Base-by-base conservation (phyloP, 2,329 filamentous ascomycete genomes). In the Emergomyces orientalis region DNA sequence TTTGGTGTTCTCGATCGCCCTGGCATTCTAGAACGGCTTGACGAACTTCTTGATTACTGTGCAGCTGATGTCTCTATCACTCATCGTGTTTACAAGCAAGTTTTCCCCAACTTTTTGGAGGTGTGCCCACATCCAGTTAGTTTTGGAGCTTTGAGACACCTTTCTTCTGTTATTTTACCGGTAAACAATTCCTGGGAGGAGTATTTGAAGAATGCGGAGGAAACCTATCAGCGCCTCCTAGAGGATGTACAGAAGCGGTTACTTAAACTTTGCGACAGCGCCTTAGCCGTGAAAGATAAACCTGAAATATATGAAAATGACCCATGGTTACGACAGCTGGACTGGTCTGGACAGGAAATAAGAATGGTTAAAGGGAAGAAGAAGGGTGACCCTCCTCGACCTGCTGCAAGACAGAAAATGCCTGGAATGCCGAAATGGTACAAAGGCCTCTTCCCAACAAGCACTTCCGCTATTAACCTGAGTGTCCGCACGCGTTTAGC, bases 391-490 rank as follows among this genome's bases (percentile, higher is more conserved):
- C 86, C 88, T 13, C 88, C 89, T 1, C 82, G 91, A 54, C 91
- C 88, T 37, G 88, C 87, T 8, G 87, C 87, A 13, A 82, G 89
- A 55, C 94, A 99, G 73, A 99, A 97, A 80, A 91, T 88, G 77
- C 92, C 93, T 0, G 94, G 94, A 17, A 94, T 90, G 88, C 94
- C 94, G 0, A 83, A 89, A 67, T 99, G 94, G 94, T 99, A 96
- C 77, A 97, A 94, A 71, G 91, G 91, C 72, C 79, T 99, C 1
- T 96, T 95, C 69, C 69, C 82, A 1, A 91, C 86, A 63, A 87
- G 78, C 30, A 84, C 86, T 63, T 78, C 82, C 9, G 54, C 76
- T 0, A 94, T 97, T 63, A 87, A 81, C 64, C 78, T 99, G 22
- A 90, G 90, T 0, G 92, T 97, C 0, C 85, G 95, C 55, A 95